Evolutionary conservation across 768 basidiomycete species (phyloP).

Genomic region (Russula foetens): DNA sequence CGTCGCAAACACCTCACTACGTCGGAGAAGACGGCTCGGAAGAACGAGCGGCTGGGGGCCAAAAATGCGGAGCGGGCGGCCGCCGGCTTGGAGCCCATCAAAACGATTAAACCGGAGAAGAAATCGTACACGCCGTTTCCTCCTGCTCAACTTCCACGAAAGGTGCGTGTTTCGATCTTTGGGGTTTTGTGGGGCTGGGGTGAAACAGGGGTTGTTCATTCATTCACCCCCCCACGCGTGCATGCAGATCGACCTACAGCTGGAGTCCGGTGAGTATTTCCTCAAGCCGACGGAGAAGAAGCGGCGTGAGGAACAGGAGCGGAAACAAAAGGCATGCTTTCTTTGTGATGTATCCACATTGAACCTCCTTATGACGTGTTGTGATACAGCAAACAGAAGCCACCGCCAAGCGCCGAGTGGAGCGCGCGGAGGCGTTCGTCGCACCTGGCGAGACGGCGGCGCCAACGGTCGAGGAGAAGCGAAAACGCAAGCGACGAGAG

Average conservation of each 20-base stretch:
- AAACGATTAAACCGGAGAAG: constrained; percentile 51
- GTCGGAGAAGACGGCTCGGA: constrained; percentile 87
- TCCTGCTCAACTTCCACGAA: constrained; percentile 86
- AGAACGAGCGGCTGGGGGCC: constrained; percentile 61
- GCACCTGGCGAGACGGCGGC: constrained; percentile 76
- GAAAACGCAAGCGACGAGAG: constrained; percentile 40
- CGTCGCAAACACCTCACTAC: constrained; percentile 88
- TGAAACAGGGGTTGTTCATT: neutral
- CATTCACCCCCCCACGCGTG: neutral
- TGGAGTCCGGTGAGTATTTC: constrained; percentile 98
- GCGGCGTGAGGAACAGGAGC: constrained; percentile 56
- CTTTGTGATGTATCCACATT: neutral
- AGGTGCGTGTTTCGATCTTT: constrained; percentile 39
- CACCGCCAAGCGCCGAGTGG: constrained; percentile 59
- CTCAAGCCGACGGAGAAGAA: constrained; percentile 87
- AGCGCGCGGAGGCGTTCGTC: constrained; percentile 81
- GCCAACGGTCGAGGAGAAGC: constrained; percentile 72
- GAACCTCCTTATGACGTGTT: neutral
- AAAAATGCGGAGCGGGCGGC: constrained; percentile 58
- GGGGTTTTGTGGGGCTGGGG: neutral
- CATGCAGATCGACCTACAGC: constrained; percentile 78
- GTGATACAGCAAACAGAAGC: constrained; percentile 64
- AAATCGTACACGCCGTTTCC: constrained; percentile 99
- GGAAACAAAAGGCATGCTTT: constrained; percentile 63
- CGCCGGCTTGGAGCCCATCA: constrained; percentile 49